Evolutionary conservation across 805 yeast species (phyloP).

Genomic region (Sungouiozyma intestinalis): DNA sequence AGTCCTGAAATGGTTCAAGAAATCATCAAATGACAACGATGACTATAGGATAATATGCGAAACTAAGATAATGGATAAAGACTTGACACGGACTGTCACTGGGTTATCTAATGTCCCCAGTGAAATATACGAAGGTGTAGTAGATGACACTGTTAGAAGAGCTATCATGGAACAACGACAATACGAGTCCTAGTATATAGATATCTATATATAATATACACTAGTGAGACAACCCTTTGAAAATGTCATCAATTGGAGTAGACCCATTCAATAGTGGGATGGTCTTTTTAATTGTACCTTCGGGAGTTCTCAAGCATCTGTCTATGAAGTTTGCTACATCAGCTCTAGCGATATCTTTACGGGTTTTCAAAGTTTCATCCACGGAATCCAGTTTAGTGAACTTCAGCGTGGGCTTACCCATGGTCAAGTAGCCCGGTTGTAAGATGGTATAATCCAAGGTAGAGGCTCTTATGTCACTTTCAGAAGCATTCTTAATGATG

Average conservation of each 20-base stretch:
- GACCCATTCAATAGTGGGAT: constrained; percentile 38
- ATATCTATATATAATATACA: neutral
- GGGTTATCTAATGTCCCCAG: constrained; percentile 54
- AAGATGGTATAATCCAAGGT: constrained; percentile 45
- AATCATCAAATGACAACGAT: constrained; percentile 15
- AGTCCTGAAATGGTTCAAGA: constrained; percentile 21
- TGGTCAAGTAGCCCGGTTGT: constrained; percentile 36
- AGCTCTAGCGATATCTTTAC: constrained; percentile 27
- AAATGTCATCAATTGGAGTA: constrained; percentile 17
- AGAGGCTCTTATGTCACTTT: constrained; percentile 33
- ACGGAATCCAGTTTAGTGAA: constrained; percentile 17
- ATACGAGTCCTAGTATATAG: constrained; percentile 29
- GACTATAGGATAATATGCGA: constrained; percentile 35
- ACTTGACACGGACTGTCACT: constrained; percentile 40
- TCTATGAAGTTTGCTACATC: constrained; percentile 46
- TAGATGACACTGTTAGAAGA: constrained; percentile 43
- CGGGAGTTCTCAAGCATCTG: constrained; percentile 29
- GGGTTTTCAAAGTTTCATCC: constrained; percentile 6
- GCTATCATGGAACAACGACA: constrained; percentile 57
- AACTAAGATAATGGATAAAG: constrained; percentile 37
- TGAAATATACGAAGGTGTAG: constrained; percentile 47
- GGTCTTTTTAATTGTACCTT: constrained; percentile 33
- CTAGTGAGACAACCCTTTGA: constrained; percentile 3
- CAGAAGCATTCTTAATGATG: constrained; percentile 55
- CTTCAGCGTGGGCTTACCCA: constrained; percentile 33